Base-by-base conservation (phyloP, 1,139 yeast species). In the Arxiozyma telluris region DNA sequence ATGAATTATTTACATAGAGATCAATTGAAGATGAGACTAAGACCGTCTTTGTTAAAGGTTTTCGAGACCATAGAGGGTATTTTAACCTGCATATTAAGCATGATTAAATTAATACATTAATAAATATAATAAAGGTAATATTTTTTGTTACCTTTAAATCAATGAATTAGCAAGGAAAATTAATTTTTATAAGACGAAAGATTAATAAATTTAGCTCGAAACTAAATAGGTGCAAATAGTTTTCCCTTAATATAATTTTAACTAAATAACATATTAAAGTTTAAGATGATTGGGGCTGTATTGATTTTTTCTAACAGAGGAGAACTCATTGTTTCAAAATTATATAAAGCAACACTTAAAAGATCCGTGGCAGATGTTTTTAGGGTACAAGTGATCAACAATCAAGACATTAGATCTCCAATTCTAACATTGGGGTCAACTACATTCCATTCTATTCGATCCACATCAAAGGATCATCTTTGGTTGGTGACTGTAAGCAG, bases 401-500 rank as follows among this genome's bases (percentile, higher is more conserved):
- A 79, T 58, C 70, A 77, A 9, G 83, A 80, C 53, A 73, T 73
- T 38, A 76, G 87, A 58, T 84, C 95, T 2, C 98, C 98, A 0
- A 83, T 93, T 7, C 72, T 91, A 53, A 93, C 98, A 0, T 72
- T 93, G 46, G 98, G 98, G 2, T 87, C 96, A 0, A 93, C 98
- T 0, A 86, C 96, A 0, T 93, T 91, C 67, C 77, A 90, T 49
- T 91, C 90, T 65, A 84, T 88, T 50, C 80, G 81, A 60, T 80
- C 83, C 54, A 84, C 54, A 25, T 60, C 59, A 21, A 54, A 57
- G 17, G 58, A 83, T 18, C 30, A 20, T 20, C 64, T 93, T 22
- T 93, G 95, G 85, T 66, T 89, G 17, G 95, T 91, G 20, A 96
- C 91, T 0, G 93, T 91, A 21, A 81, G 96, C 0, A 77, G 98